Evolutionary conservation across 1,284 basidiomycete genomes (phyloP).

Genomic region (Boletellus deceptivus): DNA sequence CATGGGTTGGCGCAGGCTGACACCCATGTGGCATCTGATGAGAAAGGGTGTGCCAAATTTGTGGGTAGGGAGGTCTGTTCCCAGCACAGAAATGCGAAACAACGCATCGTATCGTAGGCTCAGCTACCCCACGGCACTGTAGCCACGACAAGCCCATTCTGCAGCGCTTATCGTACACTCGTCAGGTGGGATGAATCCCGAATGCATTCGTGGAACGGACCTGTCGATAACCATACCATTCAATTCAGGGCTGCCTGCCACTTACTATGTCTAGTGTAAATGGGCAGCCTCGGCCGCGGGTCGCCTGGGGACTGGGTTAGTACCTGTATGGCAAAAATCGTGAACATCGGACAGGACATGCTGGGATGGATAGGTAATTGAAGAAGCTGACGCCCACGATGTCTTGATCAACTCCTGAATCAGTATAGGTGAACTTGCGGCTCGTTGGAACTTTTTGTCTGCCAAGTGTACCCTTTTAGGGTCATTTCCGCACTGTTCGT

Average conservation of each 20-base stretch:
- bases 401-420: slow-evolving; percentile 3
- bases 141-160: not conserved
- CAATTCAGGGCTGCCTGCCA: not conserved
- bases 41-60: not conserved
- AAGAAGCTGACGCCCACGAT: not conserved
- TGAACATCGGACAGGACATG: not conserved
- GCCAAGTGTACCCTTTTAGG: not conserved
- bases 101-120: not conserved
- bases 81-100: not conserved
- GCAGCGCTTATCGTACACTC: not conserved
- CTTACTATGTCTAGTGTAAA: not conserved
- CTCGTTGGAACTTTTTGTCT: not conserved
- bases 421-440: slow-evolving; percentile 2
- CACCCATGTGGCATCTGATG: not conserved
- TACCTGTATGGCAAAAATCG: not conserved
- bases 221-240: not conserved
- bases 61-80: not conserved
- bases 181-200: slow-evolving; percentile 7
- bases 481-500: not conserved
- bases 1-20: slow-evolving; percentile 6
- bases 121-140: not conserved
- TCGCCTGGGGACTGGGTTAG: not conserved
- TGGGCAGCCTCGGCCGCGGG: not conserved
- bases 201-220: slow-evolving; percentile 5
- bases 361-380: not conserved